Conservation (phyloP, 257 asterid genomes). For the Solanum appendiculatum region DNA sequence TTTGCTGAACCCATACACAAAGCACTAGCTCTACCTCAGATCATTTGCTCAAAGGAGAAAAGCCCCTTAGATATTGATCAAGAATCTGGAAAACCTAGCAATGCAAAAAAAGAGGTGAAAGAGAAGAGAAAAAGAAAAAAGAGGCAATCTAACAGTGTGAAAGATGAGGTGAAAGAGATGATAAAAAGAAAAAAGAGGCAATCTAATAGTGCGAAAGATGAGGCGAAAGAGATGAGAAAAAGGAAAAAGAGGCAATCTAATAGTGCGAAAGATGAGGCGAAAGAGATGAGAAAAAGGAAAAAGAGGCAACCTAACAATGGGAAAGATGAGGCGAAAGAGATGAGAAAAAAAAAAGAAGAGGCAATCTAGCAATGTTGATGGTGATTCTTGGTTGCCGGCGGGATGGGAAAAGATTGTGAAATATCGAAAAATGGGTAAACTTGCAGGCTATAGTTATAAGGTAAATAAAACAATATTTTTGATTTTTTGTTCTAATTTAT, state of each 20-base stretch:
- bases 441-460: neutral
- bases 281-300: no score
- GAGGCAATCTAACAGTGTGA: no score
- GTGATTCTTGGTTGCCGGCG: neutral
- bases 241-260: neutral
- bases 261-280: no score
- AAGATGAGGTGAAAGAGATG: neutral
- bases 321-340: neutral
- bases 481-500: neutral
- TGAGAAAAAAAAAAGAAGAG: neutral
- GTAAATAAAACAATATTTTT: neutral
- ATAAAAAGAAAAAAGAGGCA: neutral
- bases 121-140: no score
- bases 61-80: neutral
- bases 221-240: neutral
- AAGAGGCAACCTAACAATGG: no score
- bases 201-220: neutral
- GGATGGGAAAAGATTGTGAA: neutral
- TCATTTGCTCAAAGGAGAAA: neutral
- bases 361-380: neutral
- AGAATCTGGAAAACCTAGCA: neutral
- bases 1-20: neutral
- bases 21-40: no score
- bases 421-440: neutral
- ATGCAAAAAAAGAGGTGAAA: neutral